phyloP scores from a whole-genome alignment of 352 stramenopile species.

The Pythium dissotocum region DNA sequence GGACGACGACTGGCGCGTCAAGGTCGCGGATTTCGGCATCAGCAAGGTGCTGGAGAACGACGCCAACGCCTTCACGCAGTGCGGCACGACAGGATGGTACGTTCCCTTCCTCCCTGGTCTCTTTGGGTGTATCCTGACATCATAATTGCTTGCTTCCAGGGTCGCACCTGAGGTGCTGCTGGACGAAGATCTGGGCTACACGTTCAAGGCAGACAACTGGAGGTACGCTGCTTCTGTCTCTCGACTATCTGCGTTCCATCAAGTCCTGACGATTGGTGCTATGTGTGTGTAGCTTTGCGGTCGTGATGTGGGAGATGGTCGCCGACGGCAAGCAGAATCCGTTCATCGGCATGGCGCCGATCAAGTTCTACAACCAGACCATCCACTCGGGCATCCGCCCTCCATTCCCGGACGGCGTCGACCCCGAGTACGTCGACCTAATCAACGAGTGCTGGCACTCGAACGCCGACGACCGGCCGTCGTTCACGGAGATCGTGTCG shows the following conservation, averaged over 20 bases:
- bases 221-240: conserved; percentile 37
- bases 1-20: conserved; percentile 89
- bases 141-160: conserved; percentile 31
- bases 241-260: not conserved
- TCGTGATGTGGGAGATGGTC: conserved; percentile 92
- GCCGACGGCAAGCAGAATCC: conserved; percentile 76
- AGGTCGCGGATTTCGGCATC: conserved; percentile 89
- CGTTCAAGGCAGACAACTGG: conserved; percentile 90
- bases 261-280: not conserved
- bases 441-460: conserved; percentile 87
- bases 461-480: conserved; percentile 65
- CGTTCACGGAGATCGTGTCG: conserved; percentile 77
- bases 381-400: conserved; percentile 77
- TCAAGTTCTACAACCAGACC: conserved; percentile 91
- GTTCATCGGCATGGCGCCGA: conserved; percentile 89
- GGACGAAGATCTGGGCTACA: conserved; percentile 87
- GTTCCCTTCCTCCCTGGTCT: not conserved
- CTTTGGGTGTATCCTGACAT: not conserved
- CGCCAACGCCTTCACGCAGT: conserved; percentile 81
- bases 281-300: conserved; percentile 60
- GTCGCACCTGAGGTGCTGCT: conserved; percentile 87
- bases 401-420: conserved; percentile 62
- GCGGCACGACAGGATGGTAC: conserved; percentile 85
- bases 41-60: conserved; percentile 88
- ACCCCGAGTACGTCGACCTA: conserved; percentile 72